Evolutionary conservation across 1,284 basidiomycete genomes (phyloP), one percentile per base, ranked within the genome.

Genomic region (Ceratobasidium sp.): DNA sequence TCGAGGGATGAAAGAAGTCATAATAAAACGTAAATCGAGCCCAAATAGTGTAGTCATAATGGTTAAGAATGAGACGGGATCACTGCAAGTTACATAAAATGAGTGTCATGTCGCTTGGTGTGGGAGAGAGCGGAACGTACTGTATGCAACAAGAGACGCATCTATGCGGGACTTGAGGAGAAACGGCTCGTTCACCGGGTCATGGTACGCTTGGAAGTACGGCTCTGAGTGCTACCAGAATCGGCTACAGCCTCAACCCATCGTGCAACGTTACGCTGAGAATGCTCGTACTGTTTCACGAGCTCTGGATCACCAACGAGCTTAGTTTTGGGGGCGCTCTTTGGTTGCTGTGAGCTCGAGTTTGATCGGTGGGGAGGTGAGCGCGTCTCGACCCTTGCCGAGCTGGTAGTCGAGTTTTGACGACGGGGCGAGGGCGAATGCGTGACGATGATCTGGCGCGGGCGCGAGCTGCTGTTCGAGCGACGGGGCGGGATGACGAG

Each of bases 201-300:
- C 36, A 39, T 26, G 64, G 64, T 69, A 14, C 64, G 64, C 64
- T 52, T 69, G 36, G 64, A 45, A n/a, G 21, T 55, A 21, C 48
- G 50, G 52, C 18, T 39, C 34, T 39, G 50, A 26, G 18, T 12
- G 52, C 64, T 69, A 69, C 10, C n/a, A 57, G 50, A 28, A 69
- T 57, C 64, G 52, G 36, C 52, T 14, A 69, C 64, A 43, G 64
- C 23, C 52, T 57, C 64, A 69, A 69, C 64, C 64, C 64, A 69
- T 28, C 64, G 64, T 39, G 64, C 64, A 39, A 69, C 64, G 36
- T 57, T 69, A 69, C 64, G 64, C 36, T 69, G 64, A 21, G 64
- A 69, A 69, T 69, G 41, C 34, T 69, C 64, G 39, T 69, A 69
- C 64, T 69, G 64, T 69, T 69, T 69, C 23, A 69, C 64, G 39